Conservation (phyloP, 1,284 basidiomycete genomes). For the Austropuccinia psidii region DNA sequence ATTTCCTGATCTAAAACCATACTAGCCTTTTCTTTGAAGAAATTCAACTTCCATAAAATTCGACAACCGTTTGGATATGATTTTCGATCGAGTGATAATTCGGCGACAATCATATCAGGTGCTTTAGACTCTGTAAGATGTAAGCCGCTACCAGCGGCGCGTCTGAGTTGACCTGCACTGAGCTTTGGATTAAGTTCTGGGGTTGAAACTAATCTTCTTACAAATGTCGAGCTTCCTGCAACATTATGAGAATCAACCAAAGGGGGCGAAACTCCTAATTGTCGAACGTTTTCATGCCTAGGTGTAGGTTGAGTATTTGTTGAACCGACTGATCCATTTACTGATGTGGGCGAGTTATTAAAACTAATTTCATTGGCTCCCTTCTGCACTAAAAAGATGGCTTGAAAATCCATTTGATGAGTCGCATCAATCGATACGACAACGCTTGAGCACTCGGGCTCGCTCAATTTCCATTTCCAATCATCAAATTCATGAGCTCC, state of each 20-base stretch:
- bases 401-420: slow-evolving; percentile 1
- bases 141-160: slow-evolving; percentile 40
- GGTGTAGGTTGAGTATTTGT: slow-evolving; percentile 14
- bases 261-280: not conserved
- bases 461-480: slow-evolving; percentile 36
- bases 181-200: slow-evolving; percentile 44
- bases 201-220: slow-evolving; percentile 30
- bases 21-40: slow-evolving; percentile 4
- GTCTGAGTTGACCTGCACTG: slow-evolving; percentile 41
- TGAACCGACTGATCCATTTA: not conserved
- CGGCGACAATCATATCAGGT: slow-evolving; percentile 59
- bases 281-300: not conserved
- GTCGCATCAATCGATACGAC: slow-evolving; percentile 11
- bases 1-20: slow-evolving; percentile 23
- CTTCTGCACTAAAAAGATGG: slow-evolving; percentile 21
- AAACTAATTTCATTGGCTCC: slow-evolving; percentile 10
- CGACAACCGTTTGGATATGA: slow-evolving; percentile 64
- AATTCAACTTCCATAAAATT: slow-evolving; percentile 46
- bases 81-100: slow-evolving; percentile 66
- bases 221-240: not conserved
- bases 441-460: not conserved
- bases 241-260: not conserved
- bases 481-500: slow-evolving; percentile 31
- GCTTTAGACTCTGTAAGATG: slow-evolving; percentile 44
- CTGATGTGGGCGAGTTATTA: not conserved